Base-by-base conservation (phyloP, 2,329 filamentous ascomycete genomes). In the Colletotrichum aenigma region DNA sequence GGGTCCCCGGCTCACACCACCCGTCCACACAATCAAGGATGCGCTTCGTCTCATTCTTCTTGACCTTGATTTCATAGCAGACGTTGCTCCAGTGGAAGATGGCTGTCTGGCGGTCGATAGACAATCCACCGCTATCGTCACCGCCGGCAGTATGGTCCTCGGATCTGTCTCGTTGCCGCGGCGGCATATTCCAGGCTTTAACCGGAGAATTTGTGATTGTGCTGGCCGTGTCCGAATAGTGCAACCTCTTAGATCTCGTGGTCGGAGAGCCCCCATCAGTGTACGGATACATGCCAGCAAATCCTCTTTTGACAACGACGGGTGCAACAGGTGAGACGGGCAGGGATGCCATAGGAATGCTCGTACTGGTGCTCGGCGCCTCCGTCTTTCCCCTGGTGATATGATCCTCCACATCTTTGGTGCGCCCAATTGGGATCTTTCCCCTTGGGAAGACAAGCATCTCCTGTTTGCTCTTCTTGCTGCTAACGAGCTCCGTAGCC, bases 31-130 rank as follows among this genome's bases (percentile, higher is more conserved):
- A 86, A 76, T 95, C 91, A 28, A 95, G 85, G 79, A 96, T 92
- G 12, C 92, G 89, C 38, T 93, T 88, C 1, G 87, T 84, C 77
- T 94, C 90, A 4, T 75, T 75, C 79, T 94, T 94, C 70, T 84
- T 84, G 82, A 95, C 93, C 80, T 92, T 91, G 82, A 95, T 94
- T 75, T 95, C 93, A 80, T 95, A 95, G 84, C 92, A 94, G 3
- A 95, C 91, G 75, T 94, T 88, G 76, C 91, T 88, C 94, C 93
- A 95, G 79, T 93, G 92, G 85, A 95, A 95, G 71, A 94, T 90
- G 26, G 91, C 90, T 16, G 90, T 92, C 80, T 93, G 91, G 15
- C 38, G 80, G 7, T 71, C 75, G 24, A 77, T 88, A 5, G 52
- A 64, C 24, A 72, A 16, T 2, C 34, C 69, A 43, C 88, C 36